Evolutionary conservation across 2,329 filamentous ascomycete species (phyloP).

Genomic region (Scytalidium sp.): DNA sequence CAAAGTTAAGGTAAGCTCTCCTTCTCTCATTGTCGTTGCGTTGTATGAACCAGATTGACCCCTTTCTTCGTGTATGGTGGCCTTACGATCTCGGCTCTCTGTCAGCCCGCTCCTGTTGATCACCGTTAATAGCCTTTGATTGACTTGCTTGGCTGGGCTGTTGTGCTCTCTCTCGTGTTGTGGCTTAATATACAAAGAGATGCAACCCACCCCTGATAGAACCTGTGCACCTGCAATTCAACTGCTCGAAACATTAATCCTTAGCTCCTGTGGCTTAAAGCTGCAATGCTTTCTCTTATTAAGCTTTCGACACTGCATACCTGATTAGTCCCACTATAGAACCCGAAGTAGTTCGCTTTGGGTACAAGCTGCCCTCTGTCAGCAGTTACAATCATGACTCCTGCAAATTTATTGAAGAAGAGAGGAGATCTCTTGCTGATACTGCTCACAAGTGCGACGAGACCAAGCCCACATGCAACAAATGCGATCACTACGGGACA

Average conservation of each 20-base stretch:
- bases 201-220: neutral
- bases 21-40: neutral
- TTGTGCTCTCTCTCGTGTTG: neutral
- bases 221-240: too few species aligned
- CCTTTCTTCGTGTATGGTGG: slow-evolving; percentile 1
- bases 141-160: neutral
- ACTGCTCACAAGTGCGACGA: slow-evolving; percentile 22
- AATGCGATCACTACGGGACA: slow-evolving; percentile 20
- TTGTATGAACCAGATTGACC: neutral
- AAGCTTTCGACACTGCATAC: too few species aligned
- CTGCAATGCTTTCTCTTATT: too few species aligned
- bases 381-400: too few species aligned
- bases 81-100: neutral
- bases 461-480: slow-evolving; percentile 23
- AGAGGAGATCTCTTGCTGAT: neutral
- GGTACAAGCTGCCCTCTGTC: too few species aligned
- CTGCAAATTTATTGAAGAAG: too few species aligned
- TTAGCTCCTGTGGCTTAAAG: too few species aligned
- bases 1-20: slow-evolving; percentile 30
- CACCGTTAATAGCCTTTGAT: neutral
- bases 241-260: too few species aligned
- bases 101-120: neutral
- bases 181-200: neutral
- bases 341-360: too few species aligned
- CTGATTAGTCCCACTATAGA: too few species aligned